Evolutionary conservation across 2,329 filamentous ascomycete genomes (phyloP), one percentile per base, ranked within the genome.

Genomic region (Fusarium sp.): DNA sequence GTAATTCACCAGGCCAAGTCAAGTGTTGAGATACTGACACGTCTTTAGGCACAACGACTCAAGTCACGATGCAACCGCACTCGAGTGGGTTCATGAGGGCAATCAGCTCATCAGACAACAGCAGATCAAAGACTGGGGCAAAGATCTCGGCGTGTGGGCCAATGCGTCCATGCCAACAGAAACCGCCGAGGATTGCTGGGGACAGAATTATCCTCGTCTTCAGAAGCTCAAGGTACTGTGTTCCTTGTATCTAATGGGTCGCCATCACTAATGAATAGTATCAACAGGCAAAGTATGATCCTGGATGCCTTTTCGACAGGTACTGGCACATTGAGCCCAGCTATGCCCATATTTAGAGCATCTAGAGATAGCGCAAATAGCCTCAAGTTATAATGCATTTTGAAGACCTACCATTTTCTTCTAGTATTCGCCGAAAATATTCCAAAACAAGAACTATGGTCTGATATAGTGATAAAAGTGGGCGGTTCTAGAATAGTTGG

Each of bases 221-320:
- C 45, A 50, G 45, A 50, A 27, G 16, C 8, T 50, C 45, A 50
- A 50, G 22, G 45, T 27, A 50, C 8, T n/a, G 3, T 29, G 13
- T 3, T 50, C 14, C 5, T 20, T 0, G 2, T 10, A 10, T 27
- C 5, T 11, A 13, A 5, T 4, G 24, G 2, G 9, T 6, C 1
- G 0, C 18, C 14, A 27, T 24, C 14, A 18, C 45, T 18, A 18
- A 50, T 24, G 9, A 18, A 6, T 27, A 18, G 3, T 27, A 18
- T 22, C 9, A 16, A 27, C 24, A n/a, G 45, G 45, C 24, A 22
- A 29, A 50, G 45, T 50, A 29, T 10, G 45, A 50, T n/a, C 45
- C 24, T 11, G 16, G 16, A 11, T 50, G 24, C 24, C 45, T 50
- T 11, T 50, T 29, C 9, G 24, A 29, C 8, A 50, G 18, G 16